Evolutionary conservation across 768 basidiomycete genomes (phyloP).

Genomic region (Boletus reticulatus): DNA sequence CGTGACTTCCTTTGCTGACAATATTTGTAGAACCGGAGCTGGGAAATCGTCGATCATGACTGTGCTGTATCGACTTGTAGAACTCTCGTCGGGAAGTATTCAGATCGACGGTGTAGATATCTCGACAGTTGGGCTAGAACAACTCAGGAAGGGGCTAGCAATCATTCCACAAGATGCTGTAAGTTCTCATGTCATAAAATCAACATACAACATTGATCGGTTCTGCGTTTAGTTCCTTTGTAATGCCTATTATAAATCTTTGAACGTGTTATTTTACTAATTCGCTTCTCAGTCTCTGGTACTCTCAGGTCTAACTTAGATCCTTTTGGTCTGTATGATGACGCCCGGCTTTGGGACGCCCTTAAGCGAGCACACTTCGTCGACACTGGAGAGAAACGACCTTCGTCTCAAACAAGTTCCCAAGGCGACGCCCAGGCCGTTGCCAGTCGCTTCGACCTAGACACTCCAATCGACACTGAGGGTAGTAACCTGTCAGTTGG

Average conservation of each 20-base stretch:
- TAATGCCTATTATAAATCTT: constrained; percentile 13
- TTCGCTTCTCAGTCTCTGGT: constrained; percentile 54
- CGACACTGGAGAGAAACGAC: constrained; percentile 39
- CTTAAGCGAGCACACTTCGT: constrained; percentile 82
- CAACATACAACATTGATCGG: not conserved
- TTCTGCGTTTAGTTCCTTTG: constrained; percentile 37
- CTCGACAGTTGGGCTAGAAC: constrained; percentile 72
- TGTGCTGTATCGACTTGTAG: constrained; percentile 82
- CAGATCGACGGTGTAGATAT: constrained; percentile 82
- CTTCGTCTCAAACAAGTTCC: constrained; percentile 31
- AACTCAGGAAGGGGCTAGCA: constrained; percentile 63
- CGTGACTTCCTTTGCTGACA: not conserved
- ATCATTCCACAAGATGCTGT: constrained; percentile 80
- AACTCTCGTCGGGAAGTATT: constrained; percentile 73
- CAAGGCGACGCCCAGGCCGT: constrained; percentile 39
- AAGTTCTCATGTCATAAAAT: not conserved
- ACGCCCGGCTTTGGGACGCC: constrained; percentile 84
- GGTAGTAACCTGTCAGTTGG: constrained; percentile 83
- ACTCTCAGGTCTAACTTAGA: constrained; percentile 87
- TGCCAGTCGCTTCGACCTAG: constrained; percentile 68
- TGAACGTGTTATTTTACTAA: constrained; percentile 12
- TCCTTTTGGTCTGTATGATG: constrained; percentile 80
- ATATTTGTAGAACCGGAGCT: constrained; percentile 62
- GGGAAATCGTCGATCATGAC: constrained; percentile 92
- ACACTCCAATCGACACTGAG: constrained; percentile 83